Percentiles rank a stretch among this genome's conserved stretches.
Evolutionary conservation across 768 basidiomycete genomes (phyloP).

Genomic region (Russula olivacea): DNA sequence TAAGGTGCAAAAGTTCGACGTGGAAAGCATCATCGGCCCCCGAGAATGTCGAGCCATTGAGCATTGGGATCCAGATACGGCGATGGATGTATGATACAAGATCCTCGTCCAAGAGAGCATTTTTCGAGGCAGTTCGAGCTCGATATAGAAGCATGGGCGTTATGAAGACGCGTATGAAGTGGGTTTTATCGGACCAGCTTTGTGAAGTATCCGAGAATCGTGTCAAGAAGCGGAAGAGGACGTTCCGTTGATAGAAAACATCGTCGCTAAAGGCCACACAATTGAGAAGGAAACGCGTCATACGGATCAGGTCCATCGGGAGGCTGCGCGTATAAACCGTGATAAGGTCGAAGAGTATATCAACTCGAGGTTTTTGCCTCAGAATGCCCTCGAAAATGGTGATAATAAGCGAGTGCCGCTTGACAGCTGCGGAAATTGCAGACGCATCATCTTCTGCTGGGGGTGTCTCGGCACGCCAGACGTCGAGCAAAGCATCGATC

Average conservation of each 20-base stretch:
- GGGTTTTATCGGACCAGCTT: constrained; percentile 71
- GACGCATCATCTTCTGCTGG: constrained; percentile 33
- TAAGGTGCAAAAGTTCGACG: constrained; percentile 86
- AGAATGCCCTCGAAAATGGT: constrained; percentile 73
- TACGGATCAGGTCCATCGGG: constrained; percentile 71
- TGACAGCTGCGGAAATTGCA: constrained; percentile 46
- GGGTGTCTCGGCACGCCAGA: constrained; percentile 60
- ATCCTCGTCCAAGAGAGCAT: constrained; percentile 62
- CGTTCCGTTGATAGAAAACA: constrained; percentile 66
- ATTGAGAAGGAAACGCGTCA: constrained; percentile 79
- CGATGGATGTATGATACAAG: constrained; percentile 65
- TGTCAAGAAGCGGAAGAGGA: constrained; percentile 77
- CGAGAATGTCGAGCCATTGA: constrained; percentile 45
- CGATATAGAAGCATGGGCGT: constrained; percentile 82
- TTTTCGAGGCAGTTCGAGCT: constrained; percentile 48
- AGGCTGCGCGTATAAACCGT: constrained; percentile 73
- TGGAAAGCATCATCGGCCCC: constrained; percentile 79
- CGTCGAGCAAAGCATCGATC: constrained; percentile 60
- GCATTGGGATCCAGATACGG: constrained; percentile 78
- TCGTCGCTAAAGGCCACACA: constrained; percentile 75
- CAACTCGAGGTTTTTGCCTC: constrained; percentile 67
- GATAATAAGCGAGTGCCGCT: constrained; percentile 60
- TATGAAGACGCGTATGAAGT: constrained; percentile 74
- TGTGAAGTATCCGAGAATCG: constrained; percentile 68
- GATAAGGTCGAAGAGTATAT: constrained; percentile 84